phyloP scores from a whole-genome alignment of 140 eudicot species.

The Senecio squalidus region DNA sequence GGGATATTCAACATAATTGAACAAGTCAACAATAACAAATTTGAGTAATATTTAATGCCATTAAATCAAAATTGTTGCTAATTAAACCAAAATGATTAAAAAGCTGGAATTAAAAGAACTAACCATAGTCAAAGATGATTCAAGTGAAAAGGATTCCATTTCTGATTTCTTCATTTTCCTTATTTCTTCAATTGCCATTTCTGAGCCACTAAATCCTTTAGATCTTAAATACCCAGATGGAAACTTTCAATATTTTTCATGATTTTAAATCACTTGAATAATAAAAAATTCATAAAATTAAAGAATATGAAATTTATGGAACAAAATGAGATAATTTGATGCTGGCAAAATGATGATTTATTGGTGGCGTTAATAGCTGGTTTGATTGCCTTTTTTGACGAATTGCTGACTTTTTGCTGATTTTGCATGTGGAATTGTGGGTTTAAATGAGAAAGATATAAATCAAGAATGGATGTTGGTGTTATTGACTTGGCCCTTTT shows the following conservation, averaged over 20 bases:
- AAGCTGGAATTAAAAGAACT: not conserved
- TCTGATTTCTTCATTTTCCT: constrained; percentile 20
- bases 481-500: too few species aligned
- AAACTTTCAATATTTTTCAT: not conserved
- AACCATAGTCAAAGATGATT: constrained; percentile 29
- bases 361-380: constrained; percentile 4
- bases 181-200: constrained; percentile 15
- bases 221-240: constrained; percentile 21
- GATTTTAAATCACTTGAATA: not conserved
- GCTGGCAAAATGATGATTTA: constrained; percentile 30
- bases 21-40: constrained; percentile 22
- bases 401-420: not conserved
- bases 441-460: too few species aligned
- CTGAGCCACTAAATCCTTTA: constrained; percentile 1
- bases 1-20: constrained; percentile 7
- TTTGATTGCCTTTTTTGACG: not conserved
- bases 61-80: not conserved
- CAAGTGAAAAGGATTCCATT: constrained; percentile 19
- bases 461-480: too few species aligned
- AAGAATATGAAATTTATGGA: too few species aligned
- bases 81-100: not conserved
- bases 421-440: too few species aligned
- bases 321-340: constrained; percentile 9
- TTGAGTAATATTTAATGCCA: constrained; percentile 16
- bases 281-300: not conserved